Percentiles rank a stretch among this genome's conserved stretches.
Evolutionary conservation across 257 asterid species (phyloP).

Genomic region (Datura wrightii): DNA sequence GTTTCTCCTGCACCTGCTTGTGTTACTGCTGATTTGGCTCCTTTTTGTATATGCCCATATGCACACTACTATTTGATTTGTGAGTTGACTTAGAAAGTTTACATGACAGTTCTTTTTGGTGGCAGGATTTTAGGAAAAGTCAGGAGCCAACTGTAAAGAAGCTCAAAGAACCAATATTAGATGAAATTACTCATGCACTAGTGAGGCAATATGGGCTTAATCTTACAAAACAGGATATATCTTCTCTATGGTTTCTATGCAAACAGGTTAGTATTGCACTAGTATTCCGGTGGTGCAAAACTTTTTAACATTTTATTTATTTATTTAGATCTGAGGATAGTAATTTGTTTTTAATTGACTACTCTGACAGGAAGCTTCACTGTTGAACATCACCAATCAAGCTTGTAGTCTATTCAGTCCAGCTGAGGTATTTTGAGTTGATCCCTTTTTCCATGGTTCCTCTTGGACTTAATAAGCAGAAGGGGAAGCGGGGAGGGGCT

Average conservation of each 20-base stretch:
- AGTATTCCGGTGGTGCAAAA: conserved; percentile 32
- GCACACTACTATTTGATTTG: background rate
- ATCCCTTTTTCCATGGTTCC: conserved; percentile 26
- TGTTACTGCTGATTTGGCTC: background rate
- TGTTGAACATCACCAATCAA: conserved; percentile 74
- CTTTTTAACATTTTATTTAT: background rate
- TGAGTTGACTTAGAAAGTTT: conserved; percentile 20
- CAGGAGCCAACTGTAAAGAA: conserved; percentile 84
- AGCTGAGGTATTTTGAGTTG: conserved; percentile 62
- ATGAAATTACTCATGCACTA: conserved; percentile 65
- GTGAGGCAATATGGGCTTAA: conserved; percentile 73
- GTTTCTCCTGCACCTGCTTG: background rate
- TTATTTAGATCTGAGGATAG: conserved; percentile 30
- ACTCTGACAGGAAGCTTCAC: conserved; percentile 82
- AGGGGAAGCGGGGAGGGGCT: background rate
- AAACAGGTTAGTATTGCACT: conserved; percentile 66
- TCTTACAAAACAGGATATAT: conserved; percentile 68
- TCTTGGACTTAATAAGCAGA: background rate
- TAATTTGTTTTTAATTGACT: conserved; percentile 25
- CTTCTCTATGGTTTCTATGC: conserved; percentile 90
- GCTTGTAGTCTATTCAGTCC: conserved; percentile 88
- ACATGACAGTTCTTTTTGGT: conserved; percentile 9
- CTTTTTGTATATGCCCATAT: background rate
- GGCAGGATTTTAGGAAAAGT: conserved; percentile 77
- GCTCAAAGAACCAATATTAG: conserved; percentile 76